phyloP scores from a whole-genome alignment of 441 rosid species.

The Erysimum cheiri region DNA sequence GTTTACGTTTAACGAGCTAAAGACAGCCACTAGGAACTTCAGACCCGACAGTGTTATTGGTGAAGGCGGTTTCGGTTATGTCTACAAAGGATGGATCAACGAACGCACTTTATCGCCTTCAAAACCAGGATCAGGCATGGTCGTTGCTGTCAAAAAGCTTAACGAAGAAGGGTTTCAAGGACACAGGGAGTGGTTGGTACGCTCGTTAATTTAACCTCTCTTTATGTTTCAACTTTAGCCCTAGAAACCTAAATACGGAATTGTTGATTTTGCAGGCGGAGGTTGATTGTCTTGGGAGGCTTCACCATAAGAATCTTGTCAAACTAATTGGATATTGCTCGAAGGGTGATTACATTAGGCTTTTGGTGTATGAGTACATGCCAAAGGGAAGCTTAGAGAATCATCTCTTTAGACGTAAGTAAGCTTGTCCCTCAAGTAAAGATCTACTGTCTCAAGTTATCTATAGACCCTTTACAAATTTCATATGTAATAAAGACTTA shows the following conservation, averaged over 20 bases:
- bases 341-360: slow-evolving; percentile 53
- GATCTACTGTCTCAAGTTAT: not conserved
- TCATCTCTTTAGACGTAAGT: slow-evolving; percentile 69
- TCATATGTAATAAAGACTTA: not conserved
- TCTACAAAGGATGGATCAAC: slow-evolving; percentile 69
- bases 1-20: slow-evolving; percentile 60
- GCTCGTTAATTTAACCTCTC: slow-evolving; percentile 30
- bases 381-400: slow-evolving; percentile 70
- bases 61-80: slow-evolving; percentile 71
- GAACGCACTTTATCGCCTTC: slow-evolving; percentile 55
- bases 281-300: slow-evolving; percentile 61
- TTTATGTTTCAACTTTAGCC: too few relatives aligned
- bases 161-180: slow-evolving; percentile 59
- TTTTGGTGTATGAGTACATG: slow-evolving; percentile 69
- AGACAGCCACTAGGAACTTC: slow-evolving; percentile 62
- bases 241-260: not conserved
- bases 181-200: slow-evolving; percentile 77
- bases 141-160: slow-evolving; percentile 69
- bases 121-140: slow-evolving; percentile 59
- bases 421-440: slow-evolving; percentile 22
- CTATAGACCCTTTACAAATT: not conserved
- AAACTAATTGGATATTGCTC: slow-evolving; percentile 66
- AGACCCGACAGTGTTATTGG: slow-evolving; percentile 58
- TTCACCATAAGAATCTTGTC: slow-evolving; percentile 66
- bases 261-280: slow-evolving; percentile 49